Base-by-base conservation (phyloP, 1,284 basidiomycete species). In the Pseudozyma sp. region DNA sequence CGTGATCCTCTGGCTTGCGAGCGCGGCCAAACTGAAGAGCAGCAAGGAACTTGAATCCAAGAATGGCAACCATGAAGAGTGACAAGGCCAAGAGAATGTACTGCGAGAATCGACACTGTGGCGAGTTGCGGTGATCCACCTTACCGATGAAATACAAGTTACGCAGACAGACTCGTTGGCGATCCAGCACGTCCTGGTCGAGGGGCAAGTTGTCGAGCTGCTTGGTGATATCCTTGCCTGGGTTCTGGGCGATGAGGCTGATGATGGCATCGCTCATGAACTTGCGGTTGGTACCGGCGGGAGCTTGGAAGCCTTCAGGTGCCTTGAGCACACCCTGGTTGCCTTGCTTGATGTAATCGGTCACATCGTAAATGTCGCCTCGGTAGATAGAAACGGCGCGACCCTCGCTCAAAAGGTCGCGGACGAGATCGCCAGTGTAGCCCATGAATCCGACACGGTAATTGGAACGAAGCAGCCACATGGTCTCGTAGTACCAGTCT, bases 41-140 rank as follows among this genome's bases (percentile, higher is more conserved):
- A 0, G 95, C 94, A 69, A 98, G 87, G 87, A 98, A 99, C 87
- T 99, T 99, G 92, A 99, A 98, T 0, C 92, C 95, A 81, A 99
- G 96, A 83, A 98, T 92, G 62, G 91, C 88, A 61, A 98, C 93
- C 94, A 99, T 97, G 87, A 97, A 87, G 80, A 93, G 88, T 1
- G 94, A 96, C 21, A 99, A 86, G 0, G 91, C 93, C 57, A 99
- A 90, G 9, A 99, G 89, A 80, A 99, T 93, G 86, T 96, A 95
- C 47, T 90, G 92, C 19, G 95, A 90, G 86, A 99, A 98, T 49
- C 91, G 88, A 85, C 96, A 99, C 85, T 94, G 92, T 0, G 93
- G 88, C 1, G 94, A 95, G 81, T 96, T 91, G 73, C 96, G 92
- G 67, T 92, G 92, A 88, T 99, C 95, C 76, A 95, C 89, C 86